These are phyloP conservation scores for Nannizzia gypsea DNA, from an alignment of 2,329 filamentous ascomycete genomes.

Conservation along the genomic window DNA sequence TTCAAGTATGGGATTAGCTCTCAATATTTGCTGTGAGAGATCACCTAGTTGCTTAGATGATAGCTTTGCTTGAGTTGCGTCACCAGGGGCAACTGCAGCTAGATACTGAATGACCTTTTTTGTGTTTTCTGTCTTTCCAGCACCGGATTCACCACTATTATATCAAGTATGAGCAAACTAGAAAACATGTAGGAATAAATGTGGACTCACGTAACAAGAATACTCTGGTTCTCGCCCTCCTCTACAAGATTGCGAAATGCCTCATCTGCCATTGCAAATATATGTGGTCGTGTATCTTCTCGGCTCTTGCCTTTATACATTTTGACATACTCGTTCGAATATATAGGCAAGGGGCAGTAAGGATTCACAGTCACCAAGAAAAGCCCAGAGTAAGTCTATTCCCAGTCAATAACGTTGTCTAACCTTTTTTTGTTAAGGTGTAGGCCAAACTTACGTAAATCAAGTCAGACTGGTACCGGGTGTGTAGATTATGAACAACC, in stretches of 20 bases:
- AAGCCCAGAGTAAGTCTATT: constrained; percentile 81
- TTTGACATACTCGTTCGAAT: constrained; percentile 91
- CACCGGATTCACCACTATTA: constrained; percentile 73
- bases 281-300: constrained; percentile 93
- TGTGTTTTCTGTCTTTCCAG: constrained; percentile 97
- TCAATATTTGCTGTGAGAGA: constrained; percentile 87
- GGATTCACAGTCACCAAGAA: constrained; percentile 97
- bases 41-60: constrained; percentile 62
- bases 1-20: constrained; percentile 94
- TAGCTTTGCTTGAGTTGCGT: constrained; percentile 51
- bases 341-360: constrained; percentile 88
- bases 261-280: constrained; percentile 94
- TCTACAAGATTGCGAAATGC: constrained; percentile 93
- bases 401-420: background rate
- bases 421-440: background rate
- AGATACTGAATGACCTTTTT: constrained; percentile 99
- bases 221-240: constrained; percentile 92
- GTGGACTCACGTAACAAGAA: constrained; percentile 64
- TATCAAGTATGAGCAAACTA: constrained; percentile 9
- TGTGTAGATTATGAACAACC: constrained; percentile 91
- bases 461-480: constrained; percentile 86
- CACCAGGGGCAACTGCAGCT: constrained; percentile 79
- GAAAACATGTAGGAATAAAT: background rate
- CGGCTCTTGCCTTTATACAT: constrained; percentile 89
- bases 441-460: constrained; percentile 54